These are phyloP conservation scores for Tricholoma furcatifolium DNA, from an alignment of 768 basidiomycete species.

Conservation along the genomic window DNA sequence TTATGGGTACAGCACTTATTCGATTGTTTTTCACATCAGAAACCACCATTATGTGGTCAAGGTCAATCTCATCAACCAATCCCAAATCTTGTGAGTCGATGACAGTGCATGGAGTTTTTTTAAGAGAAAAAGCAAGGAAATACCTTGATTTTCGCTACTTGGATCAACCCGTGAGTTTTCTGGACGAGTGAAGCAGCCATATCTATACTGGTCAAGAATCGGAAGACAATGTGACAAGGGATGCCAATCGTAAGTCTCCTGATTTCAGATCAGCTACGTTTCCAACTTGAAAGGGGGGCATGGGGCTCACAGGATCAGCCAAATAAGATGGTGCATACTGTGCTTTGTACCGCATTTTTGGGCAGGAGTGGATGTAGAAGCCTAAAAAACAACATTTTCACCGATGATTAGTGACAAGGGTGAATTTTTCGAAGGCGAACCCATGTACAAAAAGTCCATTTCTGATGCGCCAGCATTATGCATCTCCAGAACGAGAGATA, in stretches of 20 bases:
- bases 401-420: not conserved
- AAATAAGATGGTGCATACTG: constrained; percentile 90
- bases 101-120: not conserved
- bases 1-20: constrained; percentile 23
- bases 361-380: constrained; percentile 89
- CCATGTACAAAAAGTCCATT: constrained; percentile 84
- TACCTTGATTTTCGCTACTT: constrained; percentile 21
- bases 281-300: not conserved
- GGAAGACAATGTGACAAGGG: constrained; percentile 58
- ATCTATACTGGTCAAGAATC: constrained; percentile 65
- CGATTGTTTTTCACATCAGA: constrained; percentile 14
- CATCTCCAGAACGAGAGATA: constrained; percentile 73
- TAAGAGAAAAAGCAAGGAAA: not conserved
- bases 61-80: constrained; percentile 7
- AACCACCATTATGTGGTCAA: constrained; percentile 15
- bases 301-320: constrained; percentile 69
- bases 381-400: constrained; percentile 45
- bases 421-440: constrained; percentile 36
- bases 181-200: constrained; percentile 69
- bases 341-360: constrained; percentile 96
- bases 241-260: constrained; percentile 78
- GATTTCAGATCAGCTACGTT: not conserved
- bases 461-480: constrained; percentile 59
- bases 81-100: not conserved
- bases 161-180: constrained; percentile 45